phyloP scores from a whole-genome alignment of 768 basidiomycete genomes.

The Serendipita sp. region DNA sequence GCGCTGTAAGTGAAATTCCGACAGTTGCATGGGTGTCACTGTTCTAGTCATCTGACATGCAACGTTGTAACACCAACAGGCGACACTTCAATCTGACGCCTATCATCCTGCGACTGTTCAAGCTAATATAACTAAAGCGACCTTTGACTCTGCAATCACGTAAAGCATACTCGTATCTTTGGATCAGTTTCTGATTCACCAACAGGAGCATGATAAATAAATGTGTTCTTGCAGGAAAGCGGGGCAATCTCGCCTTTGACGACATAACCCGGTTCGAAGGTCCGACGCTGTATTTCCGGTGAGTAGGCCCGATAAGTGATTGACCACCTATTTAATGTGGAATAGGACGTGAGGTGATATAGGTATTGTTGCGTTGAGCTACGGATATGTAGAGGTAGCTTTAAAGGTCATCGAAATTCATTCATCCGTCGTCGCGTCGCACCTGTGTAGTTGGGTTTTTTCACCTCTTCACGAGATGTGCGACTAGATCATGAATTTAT shows the following conservation, averaged over 20 bases:
- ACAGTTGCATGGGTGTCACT: neutral
- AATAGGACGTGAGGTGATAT: no score
- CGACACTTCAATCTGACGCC: neutral
- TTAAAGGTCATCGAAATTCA: no score
- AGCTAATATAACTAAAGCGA: neutral
- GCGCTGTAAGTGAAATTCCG: neutral
- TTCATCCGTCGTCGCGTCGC: no score
- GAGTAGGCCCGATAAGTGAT: neutral
- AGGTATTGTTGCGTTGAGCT: no score
- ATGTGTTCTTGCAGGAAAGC: neutral
- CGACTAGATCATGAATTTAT: no score
- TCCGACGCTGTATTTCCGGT: neutral
- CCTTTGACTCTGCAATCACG: neutral
- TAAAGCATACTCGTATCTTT: neutral
- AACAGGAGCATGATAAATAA: neutral
- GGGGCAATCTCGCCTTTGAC: neutral
- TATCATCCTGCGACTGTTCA: neutral
- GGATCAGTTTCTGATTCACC: neutral
- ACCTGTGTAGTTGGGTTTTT: no score
- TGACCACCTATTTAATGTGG: no score
- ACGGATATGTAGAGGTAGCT: no score
- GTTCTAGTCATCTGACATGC: neutral
- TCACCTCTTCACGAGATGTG: no score
- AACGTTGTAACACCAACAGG: neutral
- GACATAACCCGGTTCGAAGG: neutral